phyloP scores from a whole-genome alignment of 176 grass and related monocot species.

The Dactylis glomerata region DNA sequence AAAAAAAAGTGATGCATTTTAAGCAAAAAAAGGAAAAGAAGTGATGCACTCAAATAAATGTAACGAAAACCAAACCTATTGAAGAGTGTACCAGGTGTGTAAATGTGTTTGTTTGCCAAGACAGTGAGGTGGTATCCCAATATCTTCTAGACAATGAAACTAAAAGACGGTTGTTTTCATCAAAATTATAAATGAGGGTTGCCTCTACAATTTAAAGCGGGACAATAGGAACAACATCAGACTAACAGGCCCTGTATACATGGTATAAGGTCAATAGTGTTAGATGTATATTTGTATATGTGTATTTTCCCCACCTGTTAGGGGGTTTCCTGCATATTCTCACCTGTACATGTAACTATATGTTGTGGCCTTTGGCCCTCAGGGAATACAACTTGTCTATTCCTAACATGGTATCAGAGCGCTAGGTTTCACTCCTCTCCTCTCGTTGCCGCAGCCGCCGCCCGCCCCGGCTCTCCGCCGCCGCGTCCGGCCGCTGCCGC shows the following conservation, averaged over 20 bases:
- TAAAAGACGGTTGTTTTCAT: background rate
- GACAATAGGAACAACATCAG: background rate
- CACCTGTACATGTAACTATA: too few relatives aligned
- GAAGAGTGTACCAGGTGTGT: background rate
- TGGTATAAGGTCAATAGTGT: background rate
- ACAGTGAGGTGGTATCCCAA: background rate
- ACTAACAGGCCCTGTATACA: background rate
- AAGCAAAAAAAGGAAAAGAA: background rate
- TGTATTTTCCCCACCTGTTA: too few relatives aligned
- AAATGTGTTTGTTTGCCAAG: background rate
- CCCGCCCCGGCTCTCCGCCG: too few relatives aligned
- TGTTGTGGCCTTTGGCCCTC: too few relatives aligned
- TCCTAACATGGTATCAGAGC: too few relatives aligned
- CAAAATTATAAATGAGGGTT: background rate
- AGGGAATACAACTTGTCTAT: too few relatives aligned
- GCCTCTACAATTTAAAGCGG: background rate
- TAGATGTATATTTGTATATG: too few relatives aligned
- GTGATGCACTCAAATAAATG: background rate
- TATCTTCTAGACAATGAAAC: background rate
- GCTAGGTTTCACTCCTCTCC: too few relatives aligned
- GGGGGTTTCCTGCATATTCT: too few relatives aligned
- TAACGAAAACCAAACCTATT: background rate
- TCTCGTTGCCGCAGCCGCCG: too few relatives aligned
- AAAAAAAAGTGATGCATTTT: background rate
- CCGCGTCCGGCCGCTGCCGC: too few relatives aligned